These are phyloP conservation scores for Sparassis latifolia DNA, from an alignment of 1,284 basidiomycete species.

Conservation along the genomic window DNA sequence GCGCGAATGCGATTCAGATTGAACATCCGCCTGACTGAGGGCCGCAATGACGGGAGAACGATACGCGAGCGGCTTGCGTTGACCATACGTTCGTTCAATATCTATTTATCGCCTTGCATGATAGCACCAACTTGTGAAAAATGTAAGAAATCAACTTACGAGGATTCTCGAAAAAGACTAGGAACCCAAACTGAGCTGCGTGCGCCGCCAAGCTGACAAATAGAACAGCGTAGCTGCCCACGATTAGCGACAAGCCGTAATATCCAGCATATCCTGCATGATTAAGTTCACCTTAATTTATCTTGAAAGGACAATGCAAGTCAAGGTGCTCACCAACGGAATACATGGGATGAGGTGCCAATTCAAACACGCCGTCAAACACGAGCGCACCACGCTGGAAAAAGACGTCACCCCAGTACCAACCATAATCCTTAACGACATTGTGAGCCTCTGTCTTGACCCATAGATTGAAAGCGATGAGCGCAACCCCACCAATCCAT, in stretches of 20 bases:
- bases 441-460: conserved; percentile 97
- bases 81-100: conserved; percentile 88
- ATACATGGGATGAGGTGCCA: conserved; percentile 90
- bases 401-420: conserved; percentile 99
- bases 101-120: conserved; percentile 39
- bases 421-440: conserved; percentile 89
- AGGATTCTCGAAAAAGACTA: conserved; percentile 96
- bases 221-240: conserved; percentile 86
- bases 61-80: conserved; percentile 80
- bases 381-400: conserved; percentile 88
- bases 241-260: conserved; percentile 90
- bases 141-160: conserved; percentile 45
- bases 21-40: conserved; percentile 7
- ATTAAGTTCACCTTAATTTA: background rate
- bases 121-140: background rate
- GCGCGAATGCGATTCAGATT: conserved; percentile 11
- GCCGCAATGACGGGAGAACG: conserved; percentile 56
- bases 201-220: conserved; percentile 93
- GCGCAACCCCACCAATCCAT: conserved; percentile 80
- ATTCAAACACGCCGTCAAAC: conserved; percentile 97
- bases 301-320: background rate
- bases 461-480: conserved; percentile 97
- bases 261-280: conserved; percentile 83
- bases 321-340: conserved; percentile 67
- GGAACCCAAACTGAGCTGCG: conserved; percentile 92